Evolutionary conservation across 2,329 filamentous ascomycete species (phyloP), one percentile per base, ranked within the genome.

Genomic region (Cytospora piceicola): DNA sequence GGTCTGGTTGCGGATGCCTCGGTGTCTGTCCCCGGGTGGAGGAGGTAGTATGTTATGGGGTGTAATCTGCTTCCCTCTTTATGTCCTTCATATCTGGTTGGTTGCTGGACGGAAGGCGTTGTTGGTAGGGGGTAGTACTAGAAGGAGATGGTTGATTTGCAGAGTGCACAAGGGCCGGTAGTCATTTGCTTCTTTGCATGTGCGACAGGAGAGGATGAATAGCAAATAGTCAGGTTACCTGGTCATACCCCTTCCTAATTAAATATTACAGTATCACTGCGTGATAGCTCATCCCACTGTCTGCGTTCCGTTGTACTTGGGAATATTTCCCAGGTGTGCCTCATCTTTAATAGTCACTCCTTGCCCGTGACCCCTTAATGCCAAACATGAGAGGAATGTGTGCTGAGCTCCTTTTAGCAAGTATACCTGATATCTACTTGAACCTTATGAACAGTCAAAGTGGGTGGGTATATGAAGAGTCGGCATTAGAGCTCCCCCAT

Each of bases 401-500:
- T 49, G 22, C 11, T 20, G 46, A 49, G 9, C 46, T 24, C 46
- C n/a, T 3, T 1, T 20, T 49, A 24, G 4, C n/a, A 24, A 24
- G n/a, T 36, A n/a, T 53, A 30, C 15, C 36, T 17, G 30, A 32
- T 34, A 29, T 24, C 22, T 12, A 20, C 32, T n/a, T 55, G 30
- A 17, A 30, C n/a, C 54, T 57, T 22, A 32, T 34, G 17, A 27
- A 36, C 22, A 27, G 53, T 12, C 17, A 29, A 39, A n/a, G 22
- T 30, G 49, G 42, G 46, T 29, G 53, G 46, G 4, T 22, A 32
- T 51, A 39, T 51, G 29, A 39, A 63, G 53, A 36, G 53, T 36
- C 34, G 42, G 22, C n/a, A 57, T 57, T 51, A n/a, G 57, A 36
- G 17, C 24, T 36, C 30, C 61, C 46, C 27, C 29, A 36, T 57